Evolutionary conservation across 352 stramenopile genomes (phyloP).

Genomic region (Phytophthora europaea): DNA sequence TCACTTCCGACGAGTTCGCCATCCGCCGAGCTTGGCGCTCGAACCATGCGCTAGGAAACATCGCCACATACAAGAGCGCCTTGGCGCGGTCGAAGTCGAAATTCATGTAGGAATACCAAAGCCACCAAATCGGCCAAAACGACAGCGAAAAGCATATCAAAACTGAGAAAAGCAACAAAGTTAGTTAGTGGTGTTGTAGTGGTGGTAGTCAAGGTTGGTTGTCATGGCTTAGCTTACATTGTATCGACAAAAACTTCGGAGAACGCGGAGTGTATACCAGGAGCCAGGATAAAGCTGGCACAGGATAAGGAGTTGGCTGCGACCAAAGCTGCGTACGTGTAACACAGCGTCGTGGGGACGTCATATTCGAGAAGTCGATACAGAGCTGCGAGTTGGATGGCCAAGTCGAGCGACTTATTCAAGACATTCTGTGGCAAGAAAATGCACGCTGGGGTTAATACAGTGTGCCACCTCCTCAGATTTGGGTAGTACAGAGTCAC

Average conservation of each 20-base stretch:
- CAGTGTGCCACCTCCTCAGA: not conserved
- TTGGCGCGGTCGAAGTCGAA: constrained; percentile 26
- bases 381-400: constrained; percentile 17
- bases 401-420: constrained; percentile 23
- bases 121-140: constrained; percentile 24
- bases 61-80: constrained; percentile 19
- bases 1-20: constrained; percentile 22
- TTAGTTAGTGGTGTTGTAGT: too few species aligned
- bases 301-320: constrained; percentile 22
- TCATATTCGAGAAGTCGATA: constrained; percentile 27
- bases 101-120: constrained; percentile 20
- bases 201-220: too few species aligned
- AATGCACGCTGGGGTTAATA: not conserved
- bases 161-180: not conserved
- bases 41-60: constrained; percentile 12
- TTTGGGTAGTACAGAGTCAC: not conserved
- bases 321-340: constrained; percentile 20
- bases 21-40: constrained; percentile 19
- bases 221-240: constrained; percentile 10
- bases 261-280: constrained; percentile 20
- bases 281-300: constrained; percentile 20
- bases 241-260: constrained; percentile 25
- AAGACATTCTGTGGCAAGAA: constrained; percentile 25
- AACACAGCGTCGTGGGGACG: constrained; percentile 14
- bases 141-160: constrained; percentile 33